Evolutionary conservation across 78 protist species (phyloP).

Genomic region (Speleostelium caveatum): DNA sequence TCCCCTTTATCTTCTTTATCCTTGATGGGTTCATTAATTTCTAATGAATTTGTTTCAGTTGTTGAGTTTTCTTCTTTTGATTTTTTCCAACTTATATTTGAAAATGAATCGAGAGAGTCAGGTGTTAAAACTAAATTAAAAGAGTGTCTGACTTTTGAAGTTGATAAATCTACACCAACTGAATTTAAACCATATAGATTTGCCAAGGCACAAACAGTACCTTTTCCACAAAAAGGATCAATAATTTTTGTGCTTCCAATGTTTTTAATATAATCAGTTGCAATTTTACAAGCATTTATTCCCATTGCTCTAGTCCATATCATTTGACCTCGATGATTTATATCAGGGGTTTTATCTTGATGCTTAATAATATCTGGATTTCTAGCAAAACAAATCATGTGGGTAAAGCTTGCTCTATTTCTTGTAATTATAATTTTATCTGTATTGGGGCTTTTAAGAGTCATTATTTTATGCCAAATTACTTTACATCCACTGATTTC

Average conservation of each 20-base stretch:
- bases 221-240: constrained; percentile 71
- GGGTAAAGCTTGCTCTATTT: constrained; percentile 29
- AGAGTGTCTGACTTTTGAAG: constrained; percentile 18
- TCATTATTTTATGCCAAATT: constrained; percentile 52
- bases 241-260: background rate
- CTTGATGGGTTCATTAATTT: background rate
- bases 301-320: constrained; percentile 65
- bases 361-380: constrained; percentile 4
- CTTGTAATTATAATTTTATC: background rate
- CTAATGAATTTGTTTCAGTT: background rate
- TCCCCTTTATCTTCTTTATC: background rate
- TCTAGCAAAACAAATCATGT: constrained; percentile 63
- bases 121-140: background rate
- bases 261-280: background rate
- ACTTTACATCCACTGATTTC: constrained; percentile 45
- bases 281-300: constrained; percentile 41
- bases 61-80: background rate
- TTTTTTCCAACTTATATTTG: background rate
- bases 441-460: background rate
- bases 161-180: constrained; percentile 60
- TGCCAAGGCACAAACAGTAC: constrained; percentile 29
- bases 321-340: constrained; percentile 42
- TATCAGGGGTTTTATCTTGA: constrained; percentile 57
- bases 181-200: constrained; percentile 38
- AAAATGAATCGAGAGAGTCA: background rate